A percentile compares a stretch with the other conserved stretches of the same genome.
These are phyloP conservation scores for Afroboletus lepidellus DNA, from an alignment of 1,284 basidiomycete species.

Conservation along the genomic window DNA sequence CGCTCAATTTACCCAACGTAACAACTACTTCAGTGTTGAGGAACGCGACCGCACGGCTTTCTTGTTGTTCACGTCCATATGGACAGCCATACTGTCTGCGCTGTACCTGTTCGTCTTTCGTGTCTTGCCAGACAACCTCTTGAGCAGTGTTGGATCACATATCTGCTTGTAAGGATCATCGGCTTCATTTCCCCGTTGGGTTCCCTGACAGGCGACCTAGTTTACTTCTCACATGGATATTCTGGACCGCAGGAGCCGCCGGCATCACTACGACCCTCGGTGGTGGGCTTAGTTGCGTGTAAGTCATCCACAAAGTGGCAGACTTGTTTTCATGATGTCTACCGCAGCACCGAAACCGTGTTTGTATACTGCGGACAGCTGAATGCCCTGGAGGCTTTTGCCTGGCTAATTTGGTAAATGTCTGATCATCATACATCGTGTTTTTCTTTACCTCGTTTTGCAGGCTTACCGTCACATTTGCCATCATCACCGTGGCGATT, in stretches of 20 bases:
- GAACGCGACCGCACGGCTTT: slow-evolving; percentile 64
- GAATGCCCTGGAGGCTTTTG: slow-evolving; percentile 59
- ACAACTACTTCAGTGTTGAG: slow-evolving; percentile 49
- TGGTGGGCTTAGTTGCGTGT: slow-evolving; percentile 69
- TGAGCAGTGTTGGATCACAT: slow-evolving; percentile 64
- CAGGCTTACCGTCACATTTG: slow-evolving; percentile 57
- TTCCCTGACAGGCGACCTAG: slow-evolving; percentile 34
- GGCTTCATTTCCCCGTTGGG: not conserved
- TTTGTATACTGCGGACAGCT: slow-evolving; percentile 66
- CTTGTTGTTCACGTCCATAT: slow-evolving; percentile 64
- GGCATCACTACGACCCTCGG: slow-evolving; percentile 63
- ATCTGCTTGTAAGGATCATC: slow-evolving; percentile 52
- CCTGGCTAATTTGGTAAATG: slow-evolving; percentile 59
- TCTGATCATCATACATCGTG: not conserved
- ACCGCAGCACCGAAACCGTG: slow-evolving; percentile 35
- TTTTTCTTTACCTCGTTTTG: slow-evolving; percentile 3
- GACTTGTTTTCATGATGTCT: not conserved
- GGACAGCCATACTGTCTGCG: slow-evolving; percentile 61
- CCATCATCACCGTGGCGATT: slow-evolving; percentile 50
- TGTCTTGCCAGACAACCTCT: slow-evolving; percentile 40
- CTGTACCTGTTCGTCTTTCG: slow-evolving; percentile 57
- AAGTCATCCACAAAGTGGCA: slow-evolving; percentile 23
- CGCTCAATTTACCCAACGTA: slow-evolving; percentile 51
- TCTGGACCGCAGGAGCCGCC: slow-evolving; percentile 68
- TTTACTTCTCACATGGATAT: slow-evolving; percentile 64